Conservation (phyloP, 805 yeast species). For the Kodamaea laetipori region DNA sequence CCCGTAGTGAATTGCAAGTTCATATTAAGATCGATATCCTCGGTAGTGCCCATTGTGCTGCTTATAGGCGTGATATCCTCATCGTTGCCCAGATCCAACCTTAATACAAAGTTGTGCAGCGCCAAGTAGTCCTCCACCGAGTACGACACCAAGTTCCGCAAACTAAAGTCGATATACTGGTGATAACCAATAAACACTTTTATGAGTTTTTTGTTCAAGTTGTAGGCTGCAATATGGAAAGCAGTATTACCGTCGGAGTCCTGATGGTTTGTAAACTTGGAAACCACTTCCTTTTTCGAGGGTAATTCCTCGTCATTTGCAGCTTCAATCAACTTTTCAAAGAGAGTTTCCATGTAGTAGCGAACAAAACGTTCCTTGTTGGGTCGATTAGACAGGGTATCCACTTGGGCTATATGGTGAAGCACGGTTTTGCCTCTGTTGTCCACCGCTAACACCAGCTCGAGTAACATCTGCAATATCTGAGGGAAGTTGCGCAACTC, state of each 20-base stretch:
- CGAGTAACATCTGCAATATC: constrained; percentile 36
- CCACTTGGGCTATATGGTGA: constrained; percentile 42
- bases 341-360: constrained; percentile 41
- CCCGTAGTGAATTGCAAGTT: constrained; percentile 7
- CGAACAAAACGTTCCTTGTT: constrained; percentile 39
- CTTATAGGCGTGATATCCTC: constrained; percentile 1
- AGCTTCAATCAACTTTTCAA: constrained; percentile 28
- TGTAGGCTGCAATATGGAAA: constrained; percentile 78
- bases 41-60: background rate
- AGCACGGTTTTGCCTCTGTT: constrained; percentile 42
- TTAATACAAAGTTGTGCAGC: constrained; percentile 28
- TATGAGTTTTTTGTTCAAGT: constrained; percentile 26
- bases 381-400: constrained; percentile 22
- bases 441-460: constrained; percentile 41
- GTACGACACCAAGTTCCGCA: constrained; percentile 28
- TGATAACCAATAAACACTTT: constrained; percentile 27
- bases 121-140: constrained; percentile 32
- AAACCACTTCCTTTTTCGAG: constrained; percentile 25
- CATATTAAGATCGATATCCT: constrained; percentile 4
- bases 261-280: constrained; percentile 72
- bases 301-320: constrained; percentile 19
- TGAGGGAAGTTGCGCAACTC: constrained; percentile 40
- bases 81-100: constrained; percentile 19
- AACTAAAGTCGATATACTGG: constrained; percentile 26
- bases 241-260: constrained; percentile 96